Percentiles rank a stretch among this genome's conserved stretches.
Evolutionary conservation across 129 eudicot genomes (phyloP).

Genomic region (Artemisia annua): DNA sequence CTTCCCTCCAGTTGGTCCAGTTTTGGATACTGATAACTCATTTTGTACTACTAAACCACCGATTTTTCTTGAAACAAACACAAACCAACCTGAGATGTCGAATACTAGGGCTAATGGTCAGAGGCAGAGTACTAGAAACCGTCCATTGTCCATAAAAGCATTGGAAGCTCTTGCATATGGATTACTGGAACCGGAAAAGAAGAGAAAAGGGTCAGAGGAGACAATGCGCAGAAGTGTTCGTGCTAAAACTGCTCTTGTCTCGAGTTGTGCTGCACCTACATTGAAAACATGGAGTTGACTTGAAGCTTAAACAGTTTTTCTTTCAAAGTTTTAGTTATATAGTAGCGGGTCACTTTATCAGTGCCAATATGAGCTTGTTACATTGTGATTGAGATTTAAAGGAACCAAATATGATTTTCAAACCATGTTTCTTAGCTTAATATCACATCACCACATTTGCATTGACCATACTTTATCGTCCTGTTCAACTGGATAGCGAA

Average conservation of each 20-base stretch:
- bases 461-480: no score
- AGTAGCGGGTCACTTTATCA: no score
- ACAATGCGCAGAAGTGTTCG: slow-evolving; percentile 26
- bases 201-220: slow-evolving; percentile 21
- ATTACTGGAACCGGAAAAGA: slow-evolving; percentile 28
- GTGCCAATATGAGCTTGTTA: neutral
- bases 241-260: slow-evolving; percentile 15
- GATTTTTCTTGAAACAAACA: neutral
- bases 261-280: neutral
- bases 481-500: no score
- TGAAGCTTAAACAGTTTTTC: neutral
- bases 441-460: neutral
- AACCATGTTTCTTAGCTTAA: neutral
- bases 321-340: neutral
- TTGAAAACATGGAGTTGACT: neutral
- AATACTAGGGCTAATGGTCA: neutral
- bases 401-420: neutral
- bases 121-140: slow-evolving; percentile 52
- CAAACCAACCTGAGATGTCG: neutral
- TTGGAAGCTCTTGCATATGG: slow-evolving; percentile 48
- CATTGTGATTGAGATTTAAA: neutral
- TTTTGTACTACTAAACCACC: neutral
- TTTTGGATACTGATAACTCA: neutral
- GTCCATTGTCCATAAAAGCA: slow-evolving; percentile 48
- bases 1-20: neutral